Evolutionary conservation across 257 asterid genomes (phyloP).

Genomic region (Nicotiana paniculata): DNA sequence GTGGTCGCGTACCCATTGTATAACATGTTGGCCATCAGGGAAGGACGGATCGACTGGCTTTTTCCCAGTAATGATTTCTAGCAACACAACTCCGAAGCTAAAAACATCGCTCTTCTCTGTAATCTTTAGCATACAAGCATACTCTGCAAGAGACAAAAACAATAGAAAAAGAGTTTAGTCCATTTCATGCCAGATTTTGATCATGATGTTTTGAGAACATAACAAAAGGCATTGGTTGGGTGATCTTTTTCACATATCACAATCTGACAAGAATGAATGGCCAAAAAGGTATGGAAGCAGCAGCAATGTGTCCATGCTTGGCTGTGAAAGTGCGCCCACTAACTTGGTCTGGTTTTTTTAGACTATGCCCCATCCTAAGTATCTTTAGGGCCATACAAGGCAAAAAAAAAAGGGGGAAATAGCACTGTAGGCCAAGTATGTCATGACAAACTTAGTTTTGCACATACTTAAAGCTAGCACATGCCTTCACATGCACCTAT

Average conservation of each 20-base stretch:
- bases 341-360: conserved; percentile 7
- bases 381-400: neutral
- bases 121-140: conserved; percentile 58
- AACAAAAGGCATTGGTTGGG: neutral
- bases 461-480: conserved; percentile 19
- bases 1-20: conserved; percentile 71
- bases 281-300: conserved; percentile 10
- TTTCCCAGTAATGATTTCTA: conserved; percentile 67
- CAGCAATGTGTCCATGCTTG: conserved; percentile 3
- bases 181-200: conserved; percentile 1
- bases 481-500: conserved; percentile 27
- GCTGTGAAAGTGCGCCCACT: conserved; percentile 19
- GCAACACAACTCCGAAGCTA: conserved; percentile 69
- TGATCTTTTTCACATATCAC: conserved; percentile 3
- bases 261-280: conserved; percentile 12
- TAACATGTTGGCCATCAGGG: conserved; percentile 60
- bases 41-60: conserved; percentile 67
- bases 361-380: conserved; percentile 7
- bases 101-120: conserved; percentile 72
- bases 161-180: neutral
- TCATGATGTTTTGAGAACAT: neutral
- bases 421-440: conserved; percentile 6
- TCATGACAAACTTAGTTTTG: conserved; percentile 18
- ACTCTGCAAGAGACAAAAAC: conserved; percentile 34
- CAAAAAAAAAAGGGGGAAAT: neutral